Evolutionary conservation across 345 rosid genomes (phyloP).

Genomic region (Pistacia atlantica): DNA sequence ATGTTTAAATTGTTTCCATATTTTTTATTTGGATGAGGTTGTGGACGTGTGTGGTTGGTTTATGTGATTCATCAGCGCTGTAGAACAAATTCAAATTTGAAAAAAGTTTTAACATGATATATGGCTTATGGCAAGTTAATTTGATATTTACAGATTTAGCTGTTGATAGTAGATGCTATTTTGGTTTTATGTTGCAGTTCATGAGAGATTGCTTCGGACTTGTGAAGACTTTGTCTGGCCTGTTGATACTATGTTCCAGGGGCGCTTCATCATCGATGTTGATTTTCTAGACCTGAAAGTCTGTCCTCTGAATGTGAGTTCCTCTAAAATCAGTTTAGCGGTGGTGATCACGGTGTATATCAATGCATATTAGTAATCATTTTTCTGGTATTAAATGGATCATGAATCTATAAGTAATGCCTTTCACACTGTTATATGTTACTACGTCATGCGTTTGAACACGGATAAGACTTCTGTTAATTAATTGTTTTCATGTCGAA

Average conservation of each 20-base stretch:
- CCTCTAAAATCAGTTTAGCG: conserved; percentile 10
- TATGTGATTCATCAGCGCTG: neutral
- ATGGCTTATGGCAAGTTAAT: neutral
- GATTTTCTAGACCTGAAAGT: conserved; percentile 92
- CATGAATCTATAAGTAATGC: neutral
- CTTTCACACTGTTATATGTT: neutral
- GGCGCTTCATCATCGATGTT: conserved; percentile 80
- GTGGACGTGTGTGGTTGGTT: neutral
- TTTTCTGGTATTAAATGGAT: neutral
- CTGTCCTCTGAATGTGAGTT: conserved; percentile 66
- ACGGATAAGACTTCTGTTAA: neutral
- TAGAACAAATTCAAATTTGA: neutral
- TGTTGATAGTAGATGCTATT: neutral
- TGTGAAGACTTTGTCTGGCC: conserved; percentile 84
- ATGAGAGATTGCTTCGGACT: conserved; percentile 70
- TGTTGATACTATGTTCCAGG: conserved; percentile 64
- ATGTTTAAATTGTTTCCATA: too few relatives aligned
- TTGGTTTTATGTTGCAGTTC: conserved; percentile 46
- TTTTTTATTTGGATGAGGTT: neutral
- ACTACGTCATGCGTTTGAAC: neutral
- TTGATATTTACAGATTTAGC: neutral
- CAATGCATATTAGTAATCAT: neutral
- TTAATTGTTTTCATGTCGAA: conserved; percentile 19
- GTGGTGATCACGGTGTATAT: neutral
- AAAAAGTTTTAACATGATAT: neutral